A percentile compares a stretch with the other conserved stretches of the same genome.
These are phyloP conservation scores for Xylariaceae sp. DNA, from an alignment of 2,329 filamentous ascomycete species.

Conservation along the genomic window DNA sequence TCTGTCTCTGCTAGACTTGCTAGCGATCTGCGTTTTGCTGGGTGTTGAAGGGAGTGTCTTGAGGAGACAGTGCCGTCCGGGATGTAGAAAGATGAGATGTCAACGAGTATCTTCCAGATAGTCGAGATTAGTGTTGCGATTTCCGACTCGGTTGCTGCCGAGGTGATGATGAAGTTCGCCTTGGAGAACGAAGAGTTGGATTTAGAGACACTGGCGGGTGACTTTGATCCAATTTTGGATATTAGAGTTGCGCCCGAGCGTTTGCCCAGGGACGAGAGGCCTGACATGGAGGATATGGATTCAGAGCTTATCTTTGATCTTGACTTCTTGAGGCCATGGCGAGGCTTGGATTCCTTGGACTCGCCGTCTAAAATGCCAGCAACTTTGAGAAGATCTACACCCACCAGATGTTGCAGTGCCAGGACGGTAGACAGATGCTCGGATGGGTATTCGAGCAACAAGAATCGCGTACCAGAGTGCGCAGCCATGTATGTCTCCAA, in stretches of 20 bases:
- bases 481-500: slow-evolving; percentile 58
- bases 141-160: slow-evolving; percentile 52
- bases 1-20: neutral
- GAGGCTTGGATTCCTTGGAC: slow-evolving; percentile 31
- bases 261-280: slow-evolving; percentile 21
- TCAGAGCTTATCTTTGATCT: slow-evolving; percentile 11
- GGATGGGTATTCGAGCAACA: slow-evolving; percentile 58
- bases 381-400: slow-evolving; percentile 55
- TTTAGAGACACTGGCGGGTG: neutral
- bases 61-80: slow-evolving; percentile 33
- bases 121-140: slow-evolving; percentile 52
- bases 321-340: slow-evolving; percentile 12
- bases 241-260: slow-evolving; percentile 15
- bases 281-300: slow-evolving; percentile 27
- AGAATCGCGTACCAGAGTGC: slow-evolving; percentile 52
- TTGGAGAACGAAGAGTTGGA: slow-evolving; percentile 41
- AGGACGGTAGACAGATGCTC: slow-evolving; percentile 56
- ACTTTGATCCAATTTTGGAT: slow-evolving; percentile 9
- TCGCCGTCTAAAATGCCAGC: slow-evolving; percentile 53
- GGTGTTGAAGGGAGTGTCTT: slow-evolving; percentile 9
- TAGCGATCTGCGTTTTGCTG: neutral
- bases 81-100: slow-evolving; percentile 46
- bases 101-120: slow-evolving; percentile 49
- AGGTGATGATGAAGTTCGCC: slow-evolving; percentile 57
- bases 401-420: slow-evolving; percentile 56